Evolutionary conservation across 2,329 filamentous ascomycete genomes (phyloP).

Genomic region (Leptographium galeiforme): DNA sequence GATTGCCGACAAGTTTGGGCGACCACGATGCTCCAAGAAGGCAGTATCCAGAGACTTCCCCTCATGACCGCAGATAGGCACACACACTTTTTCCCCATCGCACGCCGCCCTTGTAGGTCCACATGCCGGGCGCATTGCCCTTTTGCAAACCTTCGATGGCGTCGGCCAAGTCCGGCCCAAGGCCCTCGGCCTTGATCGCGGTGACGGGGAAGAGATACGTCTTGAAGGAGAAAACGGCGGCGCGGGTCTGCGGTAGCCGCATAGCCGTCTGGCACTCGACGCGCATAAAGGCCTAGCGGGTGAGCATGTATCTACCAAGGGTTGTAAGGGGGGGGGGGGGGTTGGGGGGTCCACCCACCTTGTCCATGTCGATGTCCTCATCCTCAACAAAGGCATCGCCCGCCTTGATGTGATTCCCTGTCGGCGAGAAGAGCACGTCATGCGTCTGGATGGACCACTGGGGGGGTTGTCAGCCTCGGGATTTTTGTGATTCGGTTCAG

Average conservation of each 20-base stretch:
- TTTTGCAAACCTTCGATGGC: constrained; percentile 36
- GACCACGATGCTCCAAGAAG: no score
- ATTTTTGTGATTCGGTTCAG: no score
- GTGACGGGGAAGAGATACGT: constrained; percentile 36
- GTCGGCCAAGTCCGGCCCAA: constrained; percentile 31
- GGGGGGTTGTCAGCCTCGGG: background rate
- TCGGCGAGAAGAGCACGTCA: constrained; percentile 24
- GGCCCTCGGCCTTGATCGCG: constrained; percentile 34
- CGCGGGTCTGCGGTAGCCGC: constrained; percentile 30
- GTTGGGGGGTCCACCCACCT: no score
- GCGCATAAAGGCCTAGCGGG: constrained; percentile 22
- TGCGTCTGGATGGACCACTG: constrained; percentile 38
- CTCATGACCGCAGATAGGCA: constrained; percentile 27
- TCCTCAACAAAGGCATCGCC: constrained; percentile 20
- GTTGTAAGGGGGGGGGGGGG: background rate
- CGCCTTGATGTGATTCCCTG: constrained; percentile 23
- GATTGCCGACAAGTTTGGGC: no score
- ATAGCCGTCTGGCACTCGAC: constrained; percentile 39
- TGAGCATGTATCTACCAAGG: no score
- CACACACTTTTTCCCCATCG: constrained; percentile 34
- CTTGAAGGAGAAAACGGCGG: constrained; percentile 42
- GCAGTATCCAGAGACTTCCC: no score
- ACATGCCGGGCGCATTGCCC: constrained; percentile 41
- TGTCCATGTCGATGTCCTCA: constrained; percentile 24
- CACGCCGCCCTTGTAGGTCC: constrained; percentile 34